Base-by-base conservation (phyloP, 345 rosid genomes). In the Trapa bicornis region DNA sequence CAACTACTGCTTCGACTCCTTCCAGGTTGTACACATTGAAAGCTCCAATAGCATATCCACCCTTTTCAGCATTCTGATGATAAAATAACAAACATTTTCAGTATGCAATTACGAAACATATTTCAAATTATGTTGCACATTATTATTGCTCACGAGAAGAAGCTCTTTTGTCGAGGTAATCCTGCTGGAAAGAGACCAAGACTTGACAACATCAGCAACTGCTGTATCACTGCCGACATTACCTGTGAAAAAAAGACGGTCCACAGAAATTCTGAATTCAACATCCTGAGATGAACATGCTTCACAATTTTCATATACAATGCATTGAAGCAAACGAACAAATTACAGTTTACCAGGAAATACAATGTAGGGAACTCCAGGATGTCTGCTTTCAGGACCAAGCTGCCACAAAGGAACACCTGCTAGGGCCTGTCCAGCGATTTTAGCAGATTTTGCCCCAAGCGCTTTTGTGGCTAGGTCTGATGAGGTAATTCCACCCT, bases 401-500 rank as follows among this genome's bases (percentile, higher is more conserved):
- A 93, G 80, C 84, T 88, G 83, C 98, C 98, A 93, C 73, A 93
- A 74, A 65, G 98, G 98, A 69, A 93, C 89, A 73, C 98, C 98
- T 66, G 98, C 83, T 61, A 93, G 82, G 74, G 98, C 97, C 82
- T 93, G 96, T 66, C 98, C 98, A 43, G 86, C 83, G 72, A 93
- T 84, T 80, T 77, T 87, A 61, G 98, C 97, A 69, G 90, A 83
- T 71, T 79, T 88, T 67, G 94, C 98, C 77, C 82, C 87, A 43
- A 89, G 82, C 72, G 98, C 97, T 84, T 89, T 88, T 72, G 98
- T 93, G 48, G 96, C 98, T 22, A 86, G 87, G 79, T 93, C 98
- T 43, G 98, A 93, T 67, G 98, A 93, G 29, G 98, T 93, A 63
- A 89, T 93, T 72, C 98, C 98, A 69, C 98, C 98, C 97, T 92